These are phyloP conservation scores for Carex littledalei DNA, from an alignment of 176 grass and related monocot genomes.

Conservation along the genomic window DNA sequence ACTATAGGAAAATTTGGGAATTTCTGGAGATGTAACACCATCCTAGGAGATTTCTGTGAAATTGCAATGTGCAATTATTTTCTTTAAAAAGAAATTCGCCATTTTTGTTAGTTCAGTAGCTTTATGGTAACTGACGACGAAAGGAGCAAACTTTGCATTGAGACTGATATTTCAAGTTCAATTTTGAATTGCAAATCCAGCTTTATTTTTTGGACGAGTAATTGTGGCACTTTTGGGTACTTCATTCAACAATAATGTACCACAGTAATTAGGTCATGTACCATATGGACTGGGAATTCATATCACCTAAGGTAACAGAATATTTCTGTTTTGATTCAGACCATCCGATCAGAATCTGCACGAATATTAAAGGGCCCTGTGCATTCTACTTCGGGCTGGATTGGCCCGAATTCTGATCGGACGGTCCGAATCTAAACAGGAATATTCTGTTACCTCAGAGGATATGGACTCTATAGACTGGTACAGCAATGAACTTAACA, in stretches of 20 bases:
- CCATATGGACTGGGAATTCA: too few relatives aligned
- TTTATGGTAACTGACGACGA: not conserved
- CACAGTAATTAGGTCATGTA: not conserved
- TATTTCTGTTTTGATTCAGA: too few relatives aligned
- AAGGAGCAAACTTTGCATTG: not conserved
- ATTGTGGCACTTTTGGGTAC: not conserved
- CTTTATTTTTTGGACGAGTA: not conserved
- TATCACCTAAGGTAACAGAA: too few relatives aligned
- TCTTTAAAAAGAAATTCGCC: not conserved
- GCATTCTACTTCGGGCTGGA: too few relatives aligned
- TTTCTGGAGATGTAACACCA: not conserved
- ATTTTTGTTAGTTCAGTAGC: constrained; percentile 5
- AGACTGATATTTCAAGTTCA: not conserved
- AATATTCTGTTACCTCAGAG: too few relatives aligned
- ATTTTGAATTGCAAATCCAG: not conserved
- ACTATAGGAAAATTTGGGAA: not conserved
- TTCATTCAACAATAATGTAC: not conserved
- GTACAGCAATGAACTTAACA: not conserved
- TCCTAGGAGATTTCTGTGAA: not conserved
- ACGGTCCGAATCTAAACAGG: too few relatives aligned
- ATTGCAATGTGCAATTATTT: not conserved
- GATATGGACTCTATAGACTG: too few relatives aligned
- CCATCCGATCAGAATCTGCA: too few relatives aligned
- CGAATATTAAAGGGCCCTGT: too few relatives aligned
- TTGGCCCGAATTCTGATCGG: too few relatives aligned